phyloP scores from a whole-genome alignment of 441 rosid species.

The Geranium incanum region DNA sequence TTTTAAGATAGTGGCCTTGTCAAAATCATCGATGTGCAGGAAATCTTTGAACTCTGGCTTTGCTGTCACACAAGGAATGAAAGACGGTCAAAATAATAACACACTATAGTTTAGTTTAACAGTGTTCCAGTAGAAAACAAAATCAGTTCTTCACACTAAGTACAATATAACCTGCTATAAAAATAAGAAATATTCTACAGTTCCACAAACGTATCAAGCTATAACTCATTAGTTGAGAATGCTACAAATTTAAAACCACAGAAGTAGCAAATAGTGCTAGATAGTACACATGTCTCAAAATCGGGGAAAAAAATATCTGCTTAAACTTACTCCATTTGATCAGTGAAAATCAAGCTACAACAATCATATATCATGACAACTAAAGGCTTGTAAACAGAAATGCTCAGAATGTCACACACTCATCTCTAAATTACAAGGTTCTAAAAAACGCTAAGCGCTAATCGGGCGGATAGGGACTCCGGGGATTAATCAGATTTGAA shows the following conservation, averaged over 20 bases:
- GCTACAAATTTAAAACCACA: neutral
- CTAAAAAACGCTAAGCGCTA: too few species aligned
- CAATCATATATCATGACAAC: neutral
- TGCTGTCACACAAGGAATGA: neutral
- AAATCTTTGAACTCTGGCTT: conserved; percentile 19
- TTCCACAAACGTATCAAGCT: neutral
- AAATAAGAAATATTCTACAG: neutral
- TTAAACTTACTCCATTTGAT: neutral
- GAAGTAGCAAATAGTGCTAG: neutral
- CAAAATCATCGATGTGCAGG: conserved; percentile 24
- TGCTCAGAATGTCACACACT: neutral
- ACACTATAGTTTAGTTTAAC: neutral
- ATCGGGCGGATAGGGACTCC: too few species aligned
- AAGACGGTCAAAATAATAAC: neutral
- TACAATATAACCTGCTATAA: neutral
- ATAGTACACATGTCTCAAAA: neutral
- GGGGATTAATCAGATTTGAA: too few species aligned
- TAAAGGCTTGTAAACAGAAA: too few species aligned
- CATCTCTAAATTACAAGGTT: neutral
- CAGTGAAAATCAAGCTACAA: neutral
- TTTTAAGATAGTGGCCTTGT: conserved; percentile 20
- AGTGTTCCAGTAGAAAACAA: neutral
- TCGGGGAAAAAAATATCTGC: neutral
- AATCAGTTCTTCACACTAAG: neutral
- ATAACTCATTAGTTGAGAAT: neutral